These are phyloP conservation scores for Aspergillus cristatus DNA, from an alignment of 495 filamentous ascomycete species.

Conservation along the genomic window DNA sequence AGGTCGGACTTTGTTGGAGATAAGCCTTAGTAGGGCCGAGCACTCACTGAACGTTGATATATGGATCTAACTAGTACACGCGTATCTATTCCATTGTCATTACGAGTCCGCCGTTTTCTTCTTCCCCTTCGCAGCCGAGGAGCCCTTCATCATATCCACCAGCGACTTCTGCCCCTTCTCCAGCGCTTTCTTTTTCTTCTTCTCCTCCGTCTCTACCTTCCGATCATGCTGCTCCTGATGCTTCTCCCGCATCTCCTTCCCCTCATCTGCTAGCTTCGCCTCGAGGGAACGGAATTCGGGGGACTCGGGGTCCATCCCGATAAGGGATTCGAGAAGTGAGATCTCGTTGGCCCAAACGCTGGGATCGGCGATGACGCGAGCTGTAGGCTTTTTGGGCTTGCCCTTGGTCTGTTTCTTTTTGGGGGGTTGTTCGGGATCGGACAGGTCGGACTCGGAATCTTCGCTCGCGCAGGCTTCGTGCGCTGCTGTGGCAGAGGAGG, in stretches of 20 bases:
- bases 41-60: no score
- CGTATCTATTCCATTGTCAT: conserved; percentile 10
- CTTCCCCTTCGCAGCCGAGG: not conserved
- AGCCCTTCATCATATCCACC: conserved; percentile 30
- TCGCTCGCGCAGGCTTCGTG: conserved; percentile 8
- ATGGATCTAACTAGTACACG: no score
- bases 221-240: conserved; percentile 67
- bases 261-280: conserved; percentile 53
- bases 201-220: conserved; percentile 52
- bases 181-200: conserved; percentile 34
- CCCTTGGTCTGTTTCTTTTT: conserved; percentile 18
- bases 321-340: conserved; percentile 78
- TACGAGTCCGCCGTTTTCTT: conserved; percentile 3
- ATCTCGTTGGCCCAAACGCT: conserved; percentile 77
- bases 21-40: no score
- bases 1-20: no score
- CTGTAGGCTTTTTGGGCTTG: conserved; percentile 11
- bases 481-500: not conserved
- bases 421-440: not conserved
- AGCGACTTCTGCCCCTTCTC: conserved; percentile 35
- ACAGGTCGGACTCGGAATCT: conserved; percentile 14
- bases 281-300: conserved; percentile 60
- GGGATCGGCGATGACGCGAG: conserved; percentile 52
- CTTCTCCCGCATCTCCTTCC: conserved; percentile 59
- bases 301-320: conserved; percentile 67